phyloP scores from a whole-genome alignment of 148 eudicot species.

The Polygonum aviculare region DNA sequence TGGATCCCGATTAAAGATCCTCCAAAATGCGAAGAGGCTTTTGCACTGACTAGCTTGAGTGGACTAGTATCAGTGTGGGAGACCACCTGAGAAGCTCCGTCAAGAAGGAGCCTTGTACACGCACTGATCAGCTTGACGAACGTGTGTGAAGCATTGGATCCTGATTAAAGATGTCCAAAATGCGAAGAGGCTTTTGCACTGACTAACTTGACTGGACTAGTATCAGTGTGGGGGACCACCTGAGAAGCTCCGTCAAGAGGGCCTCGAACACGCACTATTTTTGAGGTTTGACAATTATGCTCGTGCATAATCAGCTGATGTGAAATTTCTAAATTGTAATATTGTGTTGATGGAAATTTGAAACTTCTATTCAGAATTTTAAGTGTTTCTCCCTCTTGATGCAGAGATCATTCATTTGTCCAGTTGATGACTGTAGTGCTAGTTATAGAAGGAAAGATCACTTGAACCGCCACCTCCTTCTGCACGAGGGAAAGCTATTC shows the following conservation, averaged over 20 bases:
- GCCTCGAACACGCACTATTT: conserved; percentile 55
- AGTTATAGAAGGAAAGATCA: conserved; percentile 88
- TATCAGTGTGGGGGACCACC: conserved; percentile 99
- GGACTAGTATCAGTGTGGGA: conserved; percentile 99
- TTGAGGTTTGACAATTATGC: conserved; percentile 31
- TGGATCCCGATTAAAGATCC: conserved; percentile 79
- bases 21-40: conserved; percentile 99
- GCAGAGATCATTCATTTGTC: conserved; percentile 82
- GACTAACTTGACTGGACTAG: conserved; percentile 85
- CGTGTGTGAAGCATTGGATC: conserved; percentile 99
- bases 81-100: conserved; percentile 99
- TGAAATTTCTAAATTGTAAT: not conserved
- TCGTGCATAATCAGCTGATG: not conserved
- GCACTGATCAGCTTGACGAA: conserved; percentile 16
- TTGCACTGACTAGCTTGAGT: conserved; percentile 42
- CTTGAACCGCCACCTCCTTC: conserved; percentile 64
- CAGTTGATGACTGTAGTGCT: conserved; percentile 57
- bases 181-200: conserved; percentile 66
- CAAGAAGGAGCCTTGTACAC: conserved; percentile 72
- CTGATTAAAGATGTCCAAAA: conserved; percentile 76
- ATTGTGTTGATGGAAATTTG: not conserved
- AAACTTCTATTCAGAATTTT: not conserved
- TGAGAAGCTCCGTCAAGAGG: conserved; percentile 98
- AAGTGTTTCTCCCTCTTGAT: not conserved
- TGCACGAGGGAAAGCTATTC: conserved; percentile 71